These are phyloP conservation scores for Elongisporangium undulatum DNA, from an alignment of 352 stramenopile species.

Conservation along the genomic window DNA sequence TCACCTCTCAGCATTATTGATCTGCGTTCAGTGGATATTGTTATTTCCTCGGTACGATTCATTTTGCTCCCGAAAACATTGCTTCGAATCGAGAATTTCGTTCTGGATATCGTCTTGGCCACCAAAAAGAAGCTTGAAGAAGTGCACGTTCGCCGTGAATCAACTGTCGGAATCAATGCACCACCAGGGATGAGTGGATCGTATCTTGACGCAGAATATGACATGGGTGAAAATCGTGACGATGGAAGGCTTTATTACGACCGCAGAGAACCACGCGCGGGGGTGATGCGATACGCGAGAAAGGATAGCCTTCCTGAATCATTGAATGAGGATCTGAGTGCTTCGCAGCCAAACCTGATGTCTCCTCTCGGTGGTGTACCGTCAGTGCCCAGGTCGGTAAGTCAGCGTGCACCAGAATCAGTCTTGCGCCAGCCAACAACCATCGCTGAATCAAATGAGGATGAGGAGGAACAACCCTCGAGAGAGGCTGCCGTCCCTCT, in stretches of 20 bases:
- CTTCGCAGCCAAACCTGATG: constrained; percentile 28
- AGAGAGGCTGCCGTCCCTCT: background rate
- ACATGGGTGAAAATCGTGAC: constrained; percentile 15
- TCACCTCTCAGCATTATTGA: constrained; percentile 1
- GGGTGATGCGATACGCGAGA: constrained; percentile 12
- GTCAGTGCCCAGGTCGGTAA: constrained; percentile 13
- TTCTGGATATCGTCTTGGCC: constrained; percentile 40
- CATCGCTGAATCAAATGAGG: background rate
- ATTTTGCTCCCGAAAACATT: constrained; percentile 46
- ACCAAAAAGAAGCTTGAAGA: constrained; percentile 33
- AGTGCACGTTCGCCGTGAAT: constrained; percentile 33
- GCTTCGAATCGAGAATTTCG: constrained; percentile 54
- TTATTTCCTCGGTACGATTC: constrained; percentile 38
- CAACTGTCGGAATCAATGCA: constrained; percentile 21
- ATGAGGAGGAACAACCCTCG: background rate
- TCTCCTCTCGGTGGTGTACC: constrained; percentile 38
- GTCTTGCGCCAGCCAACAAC: background rate
- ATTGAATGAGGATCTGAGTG: constrained; percentile 34
- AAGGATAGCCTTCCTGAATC: constrained; percentile 58
- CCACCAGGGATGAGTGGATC: constrained; percentile 13
- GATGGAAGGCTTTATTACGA: constrained; percentile 1
- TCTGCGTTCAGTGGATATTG: constrained; percentile 21
- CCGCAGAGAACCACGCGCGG: constrained; percentile 9
- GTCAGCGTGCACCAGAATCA: background rate
- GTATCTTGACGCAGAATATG: constrained; percentile 24